Percentiles rank a stretch among this genome's conserved stretches.
Evolutionary conservation across 768 basidiomycete genomes (phyloP).

Genomic region (Lentinula boryana): DNA sequence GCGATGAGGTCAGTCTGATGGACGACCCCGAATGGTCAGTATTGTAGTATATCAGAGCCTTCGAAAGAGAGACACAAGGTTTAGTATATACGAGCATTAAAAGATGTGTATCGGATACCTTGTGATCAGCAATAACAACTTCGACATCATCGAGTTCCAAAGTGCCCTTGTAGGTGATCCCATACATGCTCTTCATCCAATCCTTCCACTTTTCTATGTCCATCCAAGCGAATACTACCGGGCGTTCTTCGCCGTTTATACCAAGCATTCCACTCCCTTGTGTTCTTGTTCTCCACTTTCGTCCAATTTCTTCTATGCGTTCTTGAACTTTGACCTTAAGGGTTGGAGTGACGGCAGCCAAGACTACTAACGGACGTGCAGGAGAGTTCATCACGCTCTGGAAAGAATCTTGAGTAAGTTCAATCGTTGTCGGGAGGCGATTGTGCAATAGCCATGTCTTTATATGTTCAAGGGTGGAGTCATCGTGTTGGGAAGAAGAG

Average conservation of each 20-base stretch:
- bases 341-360: constrained; percentile 45
- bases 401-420: constrained; percentile 77
- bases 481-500: constrained; percentile 15
- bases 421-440: constrained; percentile 65
- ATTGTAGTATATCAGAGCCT: constrained; percentile 78
- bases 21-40: constrained; percentile 46
- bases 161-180: constrained; percentile 32
- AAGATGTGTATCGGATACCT: constrained; percentile 35
- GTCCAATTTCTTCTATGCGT: constrained; percentile 44
- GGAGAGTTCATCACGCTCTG: constrained; percentile 81
- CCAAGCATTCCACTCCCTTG: constrained; percentile 33
- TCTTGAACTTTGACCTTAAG: constrained; percentile 36
- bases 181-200: constrained; percentile 94
- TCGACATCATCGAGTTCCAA: constrained; percentile 28
- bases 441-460: constrained; percentile 58
- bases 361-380: constrained; percentile 69
- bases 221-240: constrained; percentile 85
- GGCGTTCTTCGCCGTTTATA: constrained; percentile 29
- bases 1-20: constrained; percentile 47
- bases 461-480: constrained; percentile 14
- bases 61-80: background rate
- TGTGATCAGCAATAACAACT: constrained; percentile 78
- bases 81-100: background rate
- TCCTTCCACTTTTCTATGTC: constrained; percentile 77
- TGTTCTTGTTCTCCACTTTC: constrained; percentile 60